Evolutionary conservation across 805 yeast genomes (phyloP).

Genomic region (Kluyveromyces wickerhamii): DNA sequence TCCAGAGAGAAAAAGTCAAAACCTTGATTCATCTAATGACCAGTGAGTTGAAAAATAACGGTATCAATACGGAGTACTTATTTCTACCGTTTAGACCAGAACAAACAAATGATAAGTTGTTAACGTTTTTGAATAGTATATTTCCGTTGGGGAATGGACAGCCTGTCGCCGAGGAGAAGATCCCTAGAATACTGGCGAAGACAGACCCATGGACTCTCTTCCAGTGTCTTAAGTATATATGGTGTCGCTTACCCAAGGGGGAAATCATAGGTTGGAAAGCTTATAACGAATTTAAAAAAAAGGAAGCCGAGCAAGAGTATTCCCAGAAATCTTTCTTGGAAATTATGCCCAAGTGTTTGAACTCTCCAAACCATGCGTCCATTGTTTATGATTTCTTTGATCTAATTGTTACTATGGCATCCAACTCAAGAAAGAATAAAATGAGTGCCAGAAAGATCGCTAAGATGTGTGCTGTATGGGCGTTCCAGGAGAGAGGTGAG

Average conservation of each 20-base stretch:
- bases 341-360: slow-evolving; percentile 76
- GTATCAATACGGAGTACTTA: slow-evolving; percentile 64
- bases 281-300: slow-evolving; percentile 57
- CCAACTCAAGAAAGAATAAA: slow-evolving; percentile 71
- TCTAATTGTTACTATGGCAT: slow-evolving; percentile 63
- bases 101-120: slow-evolving; percentile 51
- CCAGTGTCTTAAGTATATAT: slow-evolving; percentile 68
- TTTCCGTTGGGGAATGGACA: slow-evolving; percentile 49
- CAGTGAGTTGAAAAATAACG: slow-evolving; percentile 59
- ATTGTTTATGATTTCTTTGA: slow-evolving; percentile 85
- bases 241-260: slow-evolving; percentile 77
- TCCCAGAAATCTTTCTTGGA: slow-evolving; percentile 70
- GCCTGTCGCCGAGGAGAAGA: slow-evolving; percentile 37
- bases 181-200: slow-evolving; percentile 35
- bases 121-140: slow-evolving; percentile 46
- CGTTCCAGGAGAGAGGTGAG: slow-evolving; percentile 41
- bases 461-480: slow-evolving; percentile 84
- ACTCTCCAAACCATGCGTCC: slow-evolving; percentile 82
- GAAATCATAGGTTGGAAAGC: slow-evolving; percentile 84
- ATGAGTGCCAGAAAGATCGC: slow-evolving; percentile 74
- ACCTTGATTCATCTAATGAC: slow-evolving; percentile 64
- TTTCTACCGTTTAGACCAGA: slow-evolving; percentile 73
- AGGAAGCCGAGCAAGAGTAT: slow-evolving; percentile 57
- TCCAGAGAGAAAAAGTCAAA: slow-evolving; percentile 58
- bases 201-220: slow-evolving; percentile 66